Base-by-base conservation (phyloP, 495 filamentous ascomycete species). In the Pseudoneurospora amorphoporcata region DNA sequence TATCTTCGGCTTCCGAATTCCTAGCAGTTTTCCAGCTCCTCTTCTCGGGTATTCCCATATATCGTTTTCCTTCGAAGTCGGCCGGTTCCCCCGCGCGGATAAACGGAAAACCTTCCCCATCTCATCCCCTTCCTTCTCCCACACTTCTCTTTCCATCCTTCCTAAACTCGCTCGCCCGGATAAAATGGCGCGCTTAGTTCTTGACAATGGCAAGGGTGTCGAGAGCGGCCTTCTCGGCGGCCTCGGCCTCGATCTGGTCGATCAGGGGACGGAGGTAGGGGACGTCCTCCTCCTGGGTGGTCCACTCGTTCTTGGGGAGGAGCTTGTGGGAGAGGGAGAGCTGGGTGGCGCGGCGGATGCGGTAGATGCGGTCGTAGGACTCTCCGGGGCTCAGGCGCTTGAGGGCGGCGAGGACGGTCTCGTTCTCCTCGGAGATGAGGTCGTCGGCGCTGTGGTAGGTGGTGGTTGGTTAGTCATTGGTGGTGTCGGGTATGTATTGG, bases 351-450 rank as follows among this genome's bases (percentile, higher is more conserved):
- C 95, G 90, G 81, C 95, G 92, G 82, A 98, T 89, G 79, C 95
- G 94, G 90, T 92, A 98, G 80, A 98, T 89, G 83, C 95, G 95
- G 86, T 99, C 95, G 84, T 98, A 98, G 77, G 89, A 87, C 78
- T 93, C 93, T 87, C 96, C 94, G 74, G 92, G 87, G 43, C 93
- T 88, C 58, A 99, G 91, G 82, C 95, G 94, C 87, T 92, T 91
- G 81, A 99, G 87, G 70, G 95, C 95, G 75, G 89, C 85, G 81
- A 94, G 90, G 77, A 98, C 94, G 39, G 82, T 82, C 76, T 95
- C 93, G 87, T 84, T 89, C 85, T 98, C 96, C 80, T 98, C 96
- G 77, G 88, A 86, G 81, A 98, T 92, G 81, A 99, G 81, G 80
- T 99, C 95, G 84, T 99, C 95, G 87, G 89, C 86, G 79, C 95